Evolutionary conservation across 2,329 filamentous ascomycete species (phyloP).

Genomic region (Neopestalotiopsis sp.): DNA sequence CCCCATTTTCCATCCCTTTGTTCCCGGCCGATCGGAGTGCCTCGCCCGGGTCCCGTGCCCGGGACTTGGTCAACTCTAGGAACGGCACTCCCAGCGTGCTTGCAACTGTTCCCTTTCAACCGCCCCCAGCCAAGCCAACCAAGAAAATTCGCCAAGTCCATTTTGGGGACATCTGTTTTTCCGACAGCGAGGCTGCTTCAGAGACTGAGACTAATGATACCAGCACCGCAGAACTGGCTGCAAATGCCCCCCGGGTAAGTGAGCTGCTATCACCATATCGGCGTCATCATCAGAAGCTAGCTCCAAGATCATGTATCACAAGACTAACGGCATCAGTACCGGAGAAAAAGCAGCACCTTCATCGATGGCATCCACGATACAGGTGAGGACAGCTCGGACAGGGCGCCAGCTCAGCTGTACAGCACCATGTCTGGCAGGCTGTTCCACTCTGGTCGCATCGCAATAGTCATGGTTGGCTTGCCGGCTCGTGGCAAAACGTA

Average conservation of each 20-base stretch:
- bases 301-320: background rate
- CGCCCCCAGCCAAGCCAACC: background rate
- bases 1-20: background rate
- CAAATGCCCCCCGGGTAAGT: slow-evolving; percentile 73
- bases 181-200: slow-evolving; percentile 22
- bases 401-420: slow-evolving; percentile 96
- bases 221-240: slow-evolving; percentile 90
- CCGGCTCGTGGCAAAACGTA: slow-evolving; percentile 95
- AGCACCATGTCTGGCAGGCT: slow-evolving; percentile 96
- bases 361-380: slow-evolving; percentile 97
- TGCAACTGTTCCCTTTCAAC: background rate
- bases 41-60: slow-evolving; percentile 1
- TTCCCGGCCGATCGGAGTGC: slow-evolving; percentile 1
- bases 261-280: background rate
- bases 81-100: slow-evolving; percentile 6
- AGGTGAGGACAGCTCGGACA: slow-evolving; percentile 71
- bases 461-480: slow-evolving; percentile 94
- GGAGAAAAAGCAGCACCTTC: slow-evolving; percentile 92
- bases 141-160: slow-evolving; percentile 22
- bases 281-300: background rate
- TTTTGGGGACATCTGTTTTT: slow-evolving; percentile 25
- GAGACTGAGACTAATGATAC: slow-evolving; percentile 33
- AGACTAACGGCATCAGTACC: slow-evolving; percentile 55
- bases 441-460: slow-evolving; percentile 96
- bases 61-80: slow-evolving; percentile 7